Evolutionary conservation across 345 rosid genomes (phyloP).

Genomic region (Lumnitzera littorea): DNA sequence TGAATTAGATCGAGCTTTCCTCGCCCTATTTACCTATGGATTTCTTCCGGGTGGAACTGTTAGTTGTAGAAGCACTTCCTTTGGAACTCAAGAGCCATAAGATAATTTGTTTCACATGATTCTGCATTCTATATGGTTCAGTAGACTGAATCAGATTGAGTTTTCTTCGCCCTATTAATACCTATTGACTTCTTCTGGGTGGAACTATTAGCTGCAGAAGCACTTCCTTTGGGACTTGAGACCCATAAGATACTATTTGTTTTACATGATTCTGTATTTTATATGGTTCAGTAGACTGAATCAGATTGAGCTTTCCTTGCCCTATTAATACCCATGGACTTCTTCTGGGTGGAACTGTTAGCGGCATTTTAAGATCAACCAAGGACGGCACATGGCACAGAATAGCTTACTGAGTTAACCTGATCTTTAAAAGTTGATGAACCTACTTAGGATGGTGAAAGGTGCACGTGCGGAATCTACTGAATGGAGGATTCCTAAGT

Average conservation of each 20-base stretch:
- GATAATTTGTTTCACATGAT: conserved; percentile 90
- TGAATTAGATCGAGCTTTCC: conserved; percentile 40
- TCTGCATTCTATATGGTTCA: conserved; percentile 85
- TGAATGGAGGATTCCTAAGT: no score
- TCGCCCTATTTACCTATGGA: conserved; percentile 6
- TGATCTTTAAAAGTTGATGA: no score
- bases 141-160: conserved; percentile 46
- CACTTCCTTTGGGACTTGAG: conserved; percentile 78
- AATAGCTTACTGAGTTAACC: no score
- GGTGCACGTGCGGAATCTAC: no score
- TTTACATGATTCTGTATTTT: conserved; percentile 90
- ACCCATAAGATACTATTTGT: conserved; percentile 73
- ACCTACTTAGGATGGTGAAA: no score
- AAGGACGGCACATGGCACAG: no score
- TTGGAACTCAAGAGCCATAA: conserved; percentile 66
- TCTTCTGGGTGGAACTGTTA: background rate
- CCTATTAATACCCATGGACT: no score
- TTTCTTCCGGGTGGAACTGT: background rate
- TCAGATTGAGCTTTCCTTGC: conserved; percentile 27
- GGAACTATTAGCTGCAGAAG: conserved; percentile 17
- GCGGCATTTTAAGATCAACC: background rate
- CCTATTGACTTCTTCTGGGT: background rate
- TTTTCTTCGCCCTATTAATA: background rate
- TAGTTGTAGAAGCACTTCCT: conserved; percentile 68
- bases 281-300: conserved; percentile 69